phyloP scores from a whole-genome alignment of 192 early-diverging fungal genomes.

The Nowakowskiella sp. region DNA sequence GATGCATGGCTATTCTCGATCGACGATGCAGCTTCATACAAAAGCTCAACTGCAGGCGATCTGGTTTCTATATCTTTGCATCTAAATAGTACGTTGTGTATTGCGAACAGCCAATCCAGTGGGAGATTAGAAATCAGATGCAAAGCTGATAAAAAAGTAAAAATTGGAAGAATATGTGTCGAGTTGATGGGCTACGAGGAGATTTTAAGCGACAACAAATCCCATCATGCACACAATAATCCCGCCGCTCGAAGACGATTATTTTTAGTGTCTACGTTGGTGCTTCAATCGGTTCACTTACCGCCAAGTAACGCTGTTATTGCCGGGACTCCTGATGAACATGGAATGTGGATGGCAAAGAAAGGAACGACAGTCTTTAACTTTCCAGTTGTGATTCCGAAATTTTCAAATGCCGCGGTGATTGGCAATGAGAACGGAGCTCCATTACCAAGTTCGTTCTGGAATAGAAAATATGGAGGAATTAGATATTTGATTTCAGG shows the following conservation, averaged over 20 bases:
- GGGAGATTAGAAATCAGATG: constrained; percentile 18
- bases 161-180: constrained; percentile 25
- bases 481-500: constrained; percentile 36
- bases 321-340: constrained; percentile 39
- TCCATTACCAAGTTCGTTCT: constrained; percentile 35
- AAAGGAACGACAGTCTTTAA: constrained; percentile 23
- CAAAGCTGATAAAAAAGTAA: constrained; percentile 9
- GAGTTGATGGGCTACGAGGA: constrained; percentile 31
- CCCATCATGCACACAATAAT: background rate
- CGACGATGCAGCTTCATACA: too few relatives aligned
- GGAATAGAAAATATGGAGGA: constrained; percentile 28
- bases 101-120: too few relatives aligned
- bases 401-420: background rate
- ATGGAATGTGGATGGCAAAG: constrained; percentile 43
- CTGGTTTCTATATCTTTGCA: too few relatives aligned
- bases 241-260: constrained; percentile 3
- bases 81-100: too few relatives aligned
- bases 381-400: constrained; percentile 24
- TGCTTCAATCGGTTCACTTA: constrained; percentile 23
- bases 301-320: constrained; percentile 32
- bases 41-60: too few relatives aligned
- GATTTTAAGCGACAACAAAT: constrained; percentile 5
- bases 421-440: background rate
- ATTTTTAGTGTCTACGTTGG: constrained; percentile 22
- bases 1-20: too few relatives aligned